Percentiles rank a stretch among this genome's conserved stretches.
These are phyloP conservation scores for Eimeria praecox DNA, from an alignment of 169 alveolate species.

Conservation along the genomic window DNA sequence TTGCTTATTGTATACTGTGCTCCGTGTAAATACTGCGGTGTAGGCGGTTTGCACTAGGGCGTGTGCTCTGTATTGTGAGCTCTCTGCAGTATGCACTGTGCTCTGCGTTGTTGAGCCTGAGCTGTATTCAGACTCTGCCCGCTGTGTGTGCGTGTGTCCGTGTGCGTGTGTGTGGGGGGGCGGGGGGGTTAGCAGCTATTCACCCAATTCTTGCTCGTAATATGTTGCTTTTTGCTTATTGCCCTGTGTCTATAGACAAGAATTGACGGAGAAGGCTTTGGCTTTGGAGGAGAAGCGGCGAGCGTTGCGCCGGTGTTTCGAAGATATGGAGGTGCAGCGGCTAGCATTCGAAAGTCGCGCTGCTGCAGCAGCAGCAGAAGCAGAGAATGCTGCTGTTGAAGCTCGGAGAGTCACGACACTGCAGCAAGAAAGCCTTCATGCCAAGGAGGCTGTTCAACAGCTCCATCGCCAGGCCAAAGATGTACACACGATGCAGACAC, in stretches of 20 bases:
- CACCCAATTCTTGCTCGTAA: neutral
- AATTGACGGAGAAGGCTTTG: conserved; percentile 39
- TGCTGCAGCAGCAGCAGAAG: conserved; percentile 66
- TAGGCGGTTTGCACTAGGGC: neutral
- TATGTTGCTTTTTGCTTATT: neutral
- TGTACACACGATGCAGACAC: neutral
- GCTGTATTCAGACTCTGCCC: neutral
- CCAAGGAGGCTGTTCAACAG: conserved; percentile 36
- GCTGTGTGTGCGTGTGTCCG: neutral
- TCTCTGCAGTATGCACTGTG: neutral
- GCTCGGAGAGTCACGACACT: neutral
- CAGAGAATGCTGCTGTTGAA: conserved; percentile 9
- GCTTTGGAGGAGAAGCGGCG: conserved; percentile 67
- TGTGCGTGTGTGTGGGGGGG: too few species aligned
- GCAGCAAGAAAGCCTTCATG: conserved; percentile 17
- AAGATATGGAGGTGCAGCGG: conserved; percentile 58
- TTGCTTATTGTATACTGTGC: neutral
- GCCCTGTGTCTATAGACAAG: conserved; percentile 47
- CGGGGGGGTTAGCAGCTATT: neutral
- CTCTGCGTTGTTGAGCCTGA: neutral
- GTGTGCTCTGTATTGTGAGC: too few species aligned
- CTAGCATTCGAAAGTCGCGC: conserved; percentile 51
- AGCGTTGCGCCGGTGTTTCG: conserved; percentile 39
- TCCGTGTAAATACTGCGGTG: neutral
- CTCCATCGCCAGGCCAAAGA: conserved; percentile 52